Base-by-base conservation (phyloP, 164 flowering plant species). In the Macadamia tetraphylla region DNA sequence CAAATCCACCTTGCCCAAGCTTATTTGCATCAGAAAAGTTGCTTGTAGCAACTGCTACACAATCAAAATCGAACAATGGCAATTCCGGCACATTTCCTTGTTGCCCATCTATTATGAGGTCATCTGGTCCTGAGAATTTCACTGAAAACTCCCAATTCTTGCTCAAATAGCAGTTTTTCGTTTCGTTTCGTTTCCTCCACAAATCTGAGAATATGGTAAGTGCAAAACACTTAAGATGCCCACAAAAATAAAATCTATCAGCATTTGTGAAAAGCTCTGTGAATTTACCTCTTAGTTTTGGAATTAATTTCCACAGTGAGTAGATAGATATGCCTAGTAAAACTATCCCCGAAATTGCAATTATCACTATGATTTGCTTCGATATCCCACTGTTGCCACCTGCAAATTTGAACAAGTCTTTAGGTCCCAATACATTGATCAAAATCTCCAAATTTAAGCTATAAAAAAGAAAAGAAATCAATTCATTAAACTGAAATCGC, bases 1-100 rank as follows among this genome's bases (percentile, higher is more conserved):
- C 85, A 69, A 80, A 82, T 1, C 82, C 85, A 0, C 85, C 85
- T 70, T 77, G 77, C 31, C 85, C 85, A 30, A 82, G 79, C 70
- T 78, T 82, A 67, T 82, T 83, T 65, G 72, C 70, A 44, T 73
- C 67, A 9, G 86, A 77, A 68, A 83, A 83, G 71, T 72, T 53
- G 11, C 76, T 57, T 40, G 86, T 80, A 15, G 83, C 83, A 58
- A 23, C 42, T 23, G 58, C 49, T 42, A 67, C 29, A 32, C 55
- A 43, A 43, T 29, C 42, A 1, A 58, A 67, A 29, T 67, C 42
- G 29, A 58, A 43, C 14, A 67, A 67, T 23, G 70, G 63, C 4
- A 57, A 67, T 58, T 49, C 13, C 58, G 57, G 52, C 23, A 23
- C 23, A 23, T 23, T 23, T 17, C 70, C 7, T 6, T 57, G 13